Conservation (phyloP, 768 basidiomycete species). For the Auriscalpium vulgare region DNA sequence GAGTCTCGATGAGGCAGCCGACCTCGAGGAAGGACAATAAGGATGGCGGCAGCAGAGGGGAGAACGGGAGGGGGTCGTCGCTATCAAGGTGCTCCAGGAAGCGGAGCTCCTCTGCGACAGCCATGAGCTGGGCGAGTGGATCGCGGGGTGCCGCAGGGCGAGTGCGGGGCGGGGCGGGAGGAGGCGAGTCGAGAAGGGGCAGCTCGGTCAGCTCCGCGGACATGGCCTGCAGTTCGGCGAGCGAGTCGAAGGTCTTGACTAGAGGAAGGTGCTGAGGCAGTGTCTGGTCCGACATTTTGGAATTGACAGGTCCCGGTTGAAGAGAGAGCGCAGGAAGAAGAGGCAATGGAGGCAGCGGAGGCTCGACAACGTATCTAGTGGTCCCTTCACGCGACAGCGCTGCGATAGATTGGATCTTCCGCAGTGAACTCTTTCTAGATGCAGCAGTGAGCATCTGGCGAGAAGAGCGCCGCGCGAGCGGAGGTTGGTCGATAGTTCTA, state of each 20-base stretch:
- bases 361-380: too few species aligned
- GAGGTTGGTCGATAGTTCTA: too few species aligned
- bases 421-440: too few species aligned
- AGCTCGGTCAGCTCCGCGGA: not conserved
- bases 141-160: not conserved
- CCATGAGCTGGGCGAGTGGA: not conserved
- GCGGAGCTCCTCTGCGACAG: constrained; percentile 1
- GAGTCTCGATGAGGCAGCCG: not conserved
- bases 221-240: not conserved
- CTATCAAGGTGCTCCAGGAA: not conserved
- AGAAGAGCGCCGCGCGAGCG: too few species aligned
- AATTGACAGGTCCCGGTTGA: too few species aligned
- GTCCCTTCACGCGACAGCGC: too few species aligned
- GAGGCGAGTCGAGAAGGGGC: not conserved
- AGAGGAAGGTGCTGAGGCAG: too few species aligned
- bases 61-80: not conserved
- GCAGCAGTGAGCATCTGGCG: too few species aligned
- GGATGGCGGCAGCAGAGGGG: not conserved
- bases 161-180: not conserved
- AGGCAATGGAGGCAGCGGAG: too few species aligned
- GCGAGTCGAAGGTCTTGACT: not conserved
- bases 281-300: too few species aligned
- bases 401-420: too few species aligned
- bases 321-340: too few species aligned
- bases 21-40: not conserved